Evolutionary conservation across 192 early-diverging fungal species (phyloP).

Genomic region (Phlyctochytrium bullatum): DNA sequence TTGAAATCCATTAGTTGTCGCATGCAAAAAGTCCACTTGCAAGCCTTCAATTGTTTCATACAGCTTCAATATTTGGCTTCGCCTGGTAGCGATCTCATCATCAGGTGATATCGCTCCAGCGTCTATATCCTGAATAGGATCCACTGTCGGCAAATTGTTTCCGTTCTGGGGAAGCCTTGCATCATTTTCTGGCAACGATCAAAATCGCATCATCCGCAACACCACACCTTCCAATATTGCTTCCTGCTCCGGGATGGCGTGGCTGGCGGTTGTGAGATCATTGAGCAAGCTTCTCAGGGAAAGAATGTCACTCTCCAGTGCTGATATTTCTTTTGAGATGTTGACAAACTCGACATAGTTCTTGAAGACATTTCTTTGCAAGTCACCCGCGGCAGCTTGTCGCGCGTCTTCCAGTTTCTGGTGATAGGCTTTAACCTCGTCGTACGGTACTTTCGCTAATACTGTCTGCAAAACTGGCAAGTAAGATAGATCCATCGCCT

Average conservation of each 20-base stretch:
- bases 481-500: too few species aligned
- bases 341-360: conserved; percentile 84
- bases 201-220: too few species aligned
- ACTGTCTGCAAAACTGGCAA: neutral
- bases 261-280: conserved; percentile 63
- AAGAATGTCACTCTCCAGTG: conserved; percentile 75
- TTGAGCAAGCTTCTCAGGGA: conserved; percentile 62
- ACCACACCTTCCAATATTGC: neutral
- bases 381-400: conserved; percentile 63
- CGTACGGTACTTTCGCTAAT: neutral
- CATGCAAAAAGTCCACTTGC: conserved; percentile 13
- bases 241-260: conserved; percentile 6
- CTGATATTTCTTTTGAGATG: conserved; percentile 84
- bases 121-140: too few species aligned
- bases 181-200: too few species aligned
- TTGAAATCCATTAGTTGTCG: conserved; percentile 2
- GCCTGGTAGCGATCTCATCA: conserved; percentile 5
- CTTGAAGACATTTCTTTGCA: conserved; percentile 79
- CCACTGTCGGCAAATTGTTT: too few species aligned
- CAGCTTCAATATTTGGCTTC: conserved; percentile 25
- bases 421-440: neutral
- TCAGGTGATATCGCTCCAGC: neutral
- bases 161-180: too few species aligned
- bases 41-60: conserved; percentile 50
- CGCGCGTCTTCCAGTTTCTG: conserved; percentile 58